phyloP scores from a whole-genome alignment of 2,329 filamentous ascomycete species.

The Hirsutella rhossiliensis region DNA sequence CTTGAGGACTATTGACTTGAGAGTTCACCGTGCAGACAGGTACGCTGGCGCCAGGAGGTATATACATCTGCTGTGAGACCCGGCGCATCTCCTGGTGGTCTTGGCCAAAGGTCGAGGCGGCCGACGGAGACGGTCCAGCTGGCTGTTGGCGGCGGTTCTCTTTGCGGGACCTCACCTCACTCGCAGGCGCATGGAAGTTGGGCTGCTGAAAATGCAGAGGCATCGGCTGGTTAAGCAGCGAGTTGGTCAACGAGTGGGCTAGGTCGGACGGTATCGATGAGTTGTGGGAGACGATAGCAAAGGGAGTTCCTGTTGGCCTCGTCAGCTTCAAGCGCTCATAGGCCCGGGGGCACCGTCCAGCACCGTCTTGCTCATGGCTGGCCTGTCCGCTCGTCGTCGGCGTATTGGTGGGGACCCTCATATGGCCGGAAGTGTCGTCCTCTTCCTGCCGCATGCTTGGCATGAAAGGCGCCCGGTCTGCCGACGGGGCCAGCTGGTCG shows the following conservation, averaged over 20 bases:
- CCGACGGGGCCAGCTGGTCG: constrained; percentile 1
- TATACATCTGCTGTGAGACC: constrained; percentile 26
- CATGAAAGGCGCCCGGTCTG: constrained; percentile 4
- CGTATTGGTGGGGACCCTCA: constrained; percentile 30
- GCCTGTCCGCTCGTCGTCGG: constrained; percentile 17
- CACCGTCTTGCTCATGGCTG: constrained; percentile 9
- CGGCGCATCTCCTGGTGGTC: constrained; percentile 24
- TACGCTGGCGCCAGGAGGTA: constrained; percentile 11
- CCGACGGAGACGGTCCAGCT: constrained; percentile 4
- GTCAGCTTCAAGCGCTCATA: background rate
- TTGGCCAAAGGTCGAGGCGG: constrained; percentile 3
- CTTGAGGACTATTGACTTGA: constrained; percentile 7
- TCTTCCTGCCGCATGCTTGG: constrained; percentile 20
- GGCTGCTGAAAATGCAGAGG: constrained; percentile 21
- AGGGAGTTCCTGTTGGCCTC: constrained; percentile 5
- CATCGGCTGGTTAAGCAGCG: constrained; percentile 34
- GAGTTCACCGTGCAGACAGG: constrained; percentile 6
- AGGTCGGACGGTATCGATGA: constrained; percentile 19
- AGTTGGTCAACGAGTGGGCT: constrained; percentile 31
- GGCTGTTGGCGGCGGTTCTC: constrained; percentile 21
- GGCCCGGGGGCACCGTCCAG: background rate
- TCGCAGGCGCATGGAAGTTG: constrained; percentile 16
- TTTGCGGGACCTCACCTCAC: constrained; percentile 31
- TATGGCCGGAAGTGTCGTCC: constrained; percentile 8
- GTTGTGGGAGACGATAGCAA: constrained; percentile 9